Conservation (phyloP, 345 rosid genomes). For the Citrus hindsii region DNA sequence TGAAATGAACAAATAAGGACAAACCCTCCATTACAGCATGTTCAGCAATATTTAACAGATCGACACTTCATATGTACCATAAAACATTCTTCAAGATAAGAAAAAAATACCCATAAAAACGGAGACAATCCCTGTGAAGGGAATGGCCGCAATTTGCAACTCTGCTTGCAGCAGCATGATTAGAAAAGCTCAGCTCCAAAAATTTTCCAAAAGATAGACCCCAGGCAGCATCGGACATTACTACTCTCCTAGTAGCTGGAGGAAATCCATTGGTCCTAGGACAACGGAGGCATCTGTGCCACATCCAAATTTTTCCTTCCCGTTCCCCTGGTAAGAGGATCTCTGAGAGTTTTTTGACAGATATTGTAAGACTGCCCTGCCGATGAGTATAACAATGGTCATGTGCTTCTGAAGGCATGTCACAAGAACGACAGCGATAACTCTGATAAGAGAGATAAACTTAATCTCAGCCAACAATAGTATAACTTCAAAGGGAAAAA, state of each 20-base stretch:
- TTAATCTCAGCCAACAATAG: background rate
- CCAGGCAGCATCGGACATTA: constrained; percentile 99
- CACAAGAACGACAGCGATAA: constrained; percentile 67
- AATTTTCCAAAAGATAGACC: constrained; percentile 94
- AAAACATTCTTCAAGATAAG: background rate
- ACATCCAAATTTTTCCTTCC: constrained; percentile 99
- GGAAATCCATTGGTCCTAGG: constrained; percentile 84
- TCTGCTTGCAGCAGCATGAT: constrained; percentile 98
- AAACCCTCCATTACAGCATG: background rate
- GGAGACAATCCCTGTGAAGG: constrained; percentile 97
- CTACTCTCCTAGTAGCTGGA: constrained; percentile 87
- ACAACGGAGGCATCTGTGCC: constrained; percentile 95
- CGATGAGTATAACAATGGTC: constrained; percentile 92
- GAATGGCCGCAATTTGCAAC: constrained; percentile 99
- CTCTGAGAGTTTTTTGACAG: constrained; percentile 76
- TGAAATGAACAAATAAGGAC: background rate
- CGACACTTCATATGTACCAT: background rate
- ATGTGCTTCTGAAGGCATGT: constrained; percentile 96
- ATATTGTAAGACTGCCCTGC: constrained; percentile 94
- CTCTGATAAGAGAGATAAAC: constrained; percentile 40
- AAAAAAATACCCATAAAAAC: constrained; percentile 83
- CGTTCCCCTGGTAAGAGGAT: constrained; percentile 68
- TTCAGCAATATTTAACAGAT: background rate
- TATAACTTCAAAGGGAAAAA: background rate
- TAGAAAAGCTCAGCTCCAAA: constrained; percentile 96